phyloP scores from a whole-genome alignment of 805 yeast species.

The Metschnikowia koreensis region DNA sequence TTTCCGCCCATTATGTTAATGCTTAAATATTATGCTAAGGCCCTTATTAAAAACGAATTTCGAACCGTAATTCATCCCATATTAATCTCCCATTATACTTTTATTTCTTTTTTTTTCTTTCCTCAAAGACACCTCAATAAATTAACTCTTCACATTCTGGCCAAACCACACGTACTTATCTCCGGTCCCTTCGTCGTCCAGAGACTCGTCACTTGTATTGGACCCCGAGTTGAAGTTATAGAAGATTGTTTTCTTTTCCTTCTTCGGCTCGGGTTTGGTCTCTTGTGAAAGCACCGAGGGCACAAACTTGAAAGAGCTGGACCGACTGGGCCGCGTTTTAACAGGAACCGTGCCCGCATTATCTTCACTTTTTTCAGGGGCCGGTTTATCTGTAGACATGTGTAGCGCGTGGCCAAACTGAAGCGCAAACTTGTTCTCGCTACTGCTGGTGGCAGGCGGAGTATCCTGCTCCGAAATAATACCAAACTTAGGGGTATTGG shows the following conservation, averaged over 20 bases:
- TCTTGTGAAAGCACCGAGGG: conserved; percentile 23
- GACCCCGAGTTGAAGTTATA: conserved; percentile 27
- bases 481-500: conserved; percentile 19
- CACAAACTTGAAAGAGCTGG: conserved; percentile 32
- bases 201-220: conserved; percentile 13
- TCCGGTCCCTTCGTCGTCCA: conserved; percentile 14
- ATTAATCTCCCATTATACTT: no score
- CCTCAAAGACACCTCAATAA: not conserved
- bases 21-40: no score
- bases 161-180: conserved; percentile 40
- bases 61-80: no score
- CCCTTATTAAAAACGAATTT: no score
- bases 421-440: conserved; percentile 20
- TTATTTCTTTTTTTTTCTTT: no score
- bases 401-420: conserved; percentile 13
- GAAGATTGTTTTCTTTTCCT: conserved; percentile 25
- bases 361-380: not conserved
- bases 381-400: not conserved
- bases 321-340: conserved; percentile 14
- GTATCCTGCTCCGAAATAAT: conserved; percentile 16
- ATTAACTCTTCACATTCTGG: conserved; percentile 24
- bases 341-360: not conserved
- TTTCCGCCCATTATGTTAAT: no score
- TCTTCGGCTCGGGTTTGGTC: conserved; percentile 11
- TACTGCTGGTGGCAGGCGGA: conserved; percentile 16